Percentiles rank a stretch among this genome's conserved stretches.
Conservation (phyloP, 2,329 filamentous ascomycete genomes). For the Fusarium pseudograminearum region DNA sequence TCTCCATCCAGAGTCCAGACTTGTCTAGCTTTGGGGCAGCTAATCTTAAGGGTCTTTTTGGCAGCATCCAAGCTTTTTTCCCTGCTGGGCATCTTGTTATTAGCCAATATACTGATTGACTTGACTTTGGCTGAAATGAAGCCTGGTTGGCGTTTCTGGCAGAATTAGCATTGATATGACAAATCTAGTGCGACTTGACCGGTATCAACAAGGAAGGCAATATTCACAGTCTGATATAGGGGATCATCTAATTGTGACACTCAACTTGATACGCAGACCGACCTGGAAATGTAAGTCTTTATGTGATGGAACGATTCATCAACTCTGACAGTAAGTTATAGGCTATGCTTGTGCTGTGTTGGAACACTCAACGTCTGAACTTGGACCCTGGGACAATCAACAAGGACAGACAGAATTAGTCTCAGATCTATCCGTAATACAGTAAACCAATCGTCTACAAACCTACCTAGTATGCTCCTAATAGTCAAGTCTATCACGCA, state of each 20-base stretch:
- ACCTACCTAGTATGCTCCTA: neutral
- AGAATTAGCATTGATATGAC: slow-evolving; percentile 3
- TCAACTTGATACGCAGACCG: neutral
- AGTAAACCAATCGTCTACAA: neutral
- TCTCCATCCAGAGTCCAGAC: slow-evolving; percentile 23
- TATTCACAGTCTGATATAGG: neutral
- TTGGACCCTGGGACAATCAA: neutral
- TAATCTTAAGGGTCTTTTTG: slow-evolving; percentile 36
- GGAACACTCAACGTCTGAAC: neutral
- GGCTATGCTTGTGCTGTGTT: neutral
- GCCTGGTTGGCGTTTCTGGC: slow-evolving; percentile 5
- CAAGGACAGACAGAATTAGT: neutral
- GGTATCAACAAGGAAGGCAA: neutral
- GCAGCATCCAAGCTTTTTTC: slow-evolving; percentile 13
- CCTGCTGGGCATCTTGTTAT: neutral
- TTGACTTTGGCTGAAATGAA: neutral
- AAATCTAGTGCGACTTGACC: neutral
- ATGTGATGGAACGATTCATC: neutral
- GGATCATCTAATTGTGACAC: neutral
- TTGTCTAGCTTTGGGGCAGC: slow-evolving; percentile 12
- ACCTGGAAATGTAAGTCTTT: neutral
- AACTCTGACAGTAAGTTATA: neutral
- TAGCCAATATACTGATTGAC: neutral
- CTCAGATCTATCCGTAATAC: neutral
- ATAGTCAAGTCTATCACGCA: neutral